Percentiles rank a stretch among this genome's conserved stretches.
Evolutionary conservation across 2,329 filamentous ascomycete genomes (phyloP).

Genomic region (Trichoderma arundinaceum): DNA sequence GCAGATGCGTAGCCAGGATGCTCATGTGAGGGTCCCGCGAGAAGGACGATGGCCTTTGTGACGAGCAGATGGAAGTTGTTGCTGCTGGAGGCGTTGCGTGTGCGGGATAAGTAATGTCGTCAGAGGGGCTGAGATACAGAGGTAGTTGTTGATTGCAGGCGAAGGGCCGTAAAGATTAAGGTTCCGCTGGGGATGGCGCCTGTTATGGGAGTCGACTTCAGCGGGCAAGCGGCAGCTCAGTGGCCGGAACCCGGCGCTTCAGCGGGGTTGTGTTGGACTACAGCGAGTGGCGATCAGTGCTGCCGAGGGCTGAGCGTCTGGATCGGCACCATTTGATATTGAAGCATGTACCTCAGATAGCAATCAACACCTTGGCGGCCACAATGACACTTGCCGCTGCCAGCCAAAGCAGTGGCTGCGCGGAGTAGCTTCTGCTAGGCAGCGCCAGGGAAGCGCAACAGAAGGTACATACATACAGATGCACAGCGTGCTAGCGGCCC

Average conservation of each 20-base stretch:
- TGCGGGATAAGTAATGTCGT: conserved; percentile 28
- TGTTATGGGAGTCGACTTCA: conserved; percentile 12
- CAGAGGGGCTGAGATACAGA: conserved; percentile 27
- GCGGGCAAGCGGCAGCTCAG: conserved; percentile 9
- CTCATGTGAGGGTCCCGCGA: conserved; percentile 21
- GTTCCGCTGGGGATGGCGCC: conserved; percentile 23
- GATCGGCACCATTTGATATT: too few species aligned
- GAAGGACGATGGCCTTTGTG: neutral
- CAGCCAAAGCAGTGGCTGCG: too few species aligned
- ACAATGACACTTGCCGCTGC: too few species aligned
- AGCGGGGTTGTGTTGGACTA: neutral
- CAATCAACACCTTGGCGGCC: too few species aligned
- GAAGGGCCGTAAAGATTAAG: conserved; percentile 10
- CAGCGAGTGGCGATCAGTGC: neutral
- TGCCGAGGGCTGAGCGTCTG: too few species aligned
- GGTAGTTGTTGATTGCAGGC: neutral
- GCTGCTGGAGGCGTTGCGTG: conserved; percentile 13
- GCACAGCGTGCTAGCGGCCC: too few species aligned
- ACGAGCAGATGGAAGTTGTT: conserved; percentile 16
- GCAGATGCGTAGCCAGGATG: conserved; percentile 21
- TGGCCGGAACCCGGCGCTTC: conserved; percentile 6
- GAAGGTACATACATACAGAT: too few species aligned
- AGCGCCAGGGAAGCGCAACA: too few species aligned
- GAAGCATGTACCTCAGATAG: too few species aligned
- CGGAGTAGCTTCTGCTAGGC: too few species aligned